Base-by-base conservation (phyloP, 2,329 filamentous ascomycete genomes). In the Pezicula neosporulosa region DNA sequence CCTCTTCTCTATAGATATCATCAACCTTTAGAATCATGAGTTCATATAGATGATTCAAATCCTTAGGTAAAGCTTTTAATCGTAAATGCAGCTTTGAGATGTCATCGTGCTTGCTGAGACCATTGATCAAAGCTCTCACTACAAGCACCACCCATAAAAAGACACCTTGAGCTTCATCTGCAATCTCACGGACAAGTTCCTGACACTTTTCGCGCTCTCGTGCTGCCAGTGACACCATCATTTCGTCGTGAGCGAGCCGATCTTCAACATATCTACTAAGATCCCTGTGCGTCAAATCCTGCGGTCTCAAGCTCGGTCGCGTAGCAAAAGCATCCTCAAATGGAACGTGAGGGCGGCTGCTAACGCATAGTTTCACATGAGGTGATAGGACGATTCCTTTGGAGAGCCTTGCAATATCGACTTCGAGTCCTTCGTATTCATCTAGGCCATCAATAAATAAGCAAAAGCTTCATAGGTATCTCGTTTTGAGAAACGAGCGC, bases 21-120 rank as follows among this genome's bases (percentile, higher is more conserved):
- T 53, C 51, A 41, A 63, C 43, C 12, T 33, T 48, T 6, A 48
- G 19, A 7, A 63, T 43, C 33, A 61, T 57, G 18, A 53, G 50
- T 7, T 49, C 18, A 44, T 57, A 59, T 13, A 58, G 46, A 8
- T 39, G 30, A 36, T 62, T 53, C 10, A 63, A 39, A 39, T 55
- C 59, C 4, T 38, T 13, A 5, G 61, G 61, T 9, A 58, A 27
- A 15, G 35, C 19, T 8, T 49, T 38, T 2, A 63, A 41, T n/a
- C 57, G 36, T 16, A 36, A n/a, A n/a, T 53, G 49, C 5, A 63
- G 51, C 33, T 59, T 46, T 12, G 37, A 44, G 7, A 60, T 44
- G 7, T 48, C 39, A 43, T 61, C 61, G 1, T 39, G 44, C 38
- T 47, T 28, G 10, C 27, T 47, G 12, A 47, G 44, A 18, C 44